phyloP scores from a whole-genome alignment of 2,329 filamentous ascomycete species.

The Tolypocladium paradoxum region DNA sequence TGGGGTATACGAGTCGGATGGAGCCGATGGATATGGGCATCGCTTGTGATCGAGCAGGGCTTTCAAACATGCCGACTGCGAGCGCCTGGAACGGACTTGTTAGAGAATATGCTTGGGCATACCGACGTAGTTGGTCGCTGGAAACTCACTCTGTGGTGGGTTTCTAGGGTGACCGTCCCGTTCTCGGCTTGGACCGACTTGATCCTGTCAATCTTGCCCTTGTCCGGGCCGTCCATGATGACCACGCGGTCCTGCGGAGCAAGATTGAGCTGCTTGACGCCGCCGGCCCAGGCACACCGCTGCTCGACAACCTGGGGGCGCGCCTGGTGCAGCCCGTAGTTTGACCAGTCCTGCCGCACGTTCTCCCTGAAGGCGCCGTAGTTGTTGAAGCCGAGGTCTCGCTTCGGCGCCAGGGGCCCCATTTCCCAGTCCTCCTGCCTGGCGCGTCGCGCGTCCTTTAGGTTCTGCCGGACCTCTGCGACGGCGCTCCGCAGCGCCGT shows the following conservation, averaged over 20 bases:
- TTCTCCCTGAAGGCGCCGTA: constrained; percentile 45
- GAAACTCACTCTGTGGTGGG: constrained; percentile 50
- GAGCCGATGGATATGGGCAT: constrained; percentile 54
- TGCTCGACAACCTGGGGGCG: constrained; percentile 25
- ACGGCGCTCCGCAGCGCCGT: constrained; percentile 18
- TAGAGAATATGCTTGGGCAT: neutral
- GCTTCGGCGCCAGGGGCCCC: constrained; percentile 67
- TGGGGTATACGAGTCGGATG: constrained; percentile 71
- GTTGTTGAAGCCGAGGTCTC: constrained; percentile 53
- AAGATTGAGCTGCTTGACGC: constrained; percentile 47
- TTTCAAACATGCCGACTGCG: constrained; percentile 18
- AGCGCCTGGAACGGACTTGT: constrained; percentile 14
- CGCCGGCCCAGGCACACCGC: constrained; percentile 45
- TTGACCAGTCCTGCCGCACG: constrained; percentile 24
- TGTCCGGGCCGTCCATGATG: constrained; percentile 64
- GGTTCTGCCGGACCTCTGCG: constrained; percentile 21
- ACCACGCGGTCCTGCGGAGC: constrained; percentile 69
- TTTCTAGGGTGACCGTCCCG: constrained; percentile 51
- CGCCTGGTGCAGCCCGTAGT: constrained; percentile 16
- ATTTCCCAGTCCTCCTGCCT: constrained; percentile 68
- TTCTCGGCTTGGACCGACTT: constrained; percentile 38
- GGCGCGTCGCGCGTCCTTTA: constrained; percentile 32
- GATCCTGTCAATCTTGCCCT: constrained; percentile 75
- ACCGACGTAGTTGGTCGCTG: neutral
- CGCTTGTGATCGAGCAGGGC: constrained; percentile 16